These are phyloP conservation scores for Trametes villosa DNA, from an alignment of 768 basidiomycete genomes.

Conservation along the genomic window DNA sequence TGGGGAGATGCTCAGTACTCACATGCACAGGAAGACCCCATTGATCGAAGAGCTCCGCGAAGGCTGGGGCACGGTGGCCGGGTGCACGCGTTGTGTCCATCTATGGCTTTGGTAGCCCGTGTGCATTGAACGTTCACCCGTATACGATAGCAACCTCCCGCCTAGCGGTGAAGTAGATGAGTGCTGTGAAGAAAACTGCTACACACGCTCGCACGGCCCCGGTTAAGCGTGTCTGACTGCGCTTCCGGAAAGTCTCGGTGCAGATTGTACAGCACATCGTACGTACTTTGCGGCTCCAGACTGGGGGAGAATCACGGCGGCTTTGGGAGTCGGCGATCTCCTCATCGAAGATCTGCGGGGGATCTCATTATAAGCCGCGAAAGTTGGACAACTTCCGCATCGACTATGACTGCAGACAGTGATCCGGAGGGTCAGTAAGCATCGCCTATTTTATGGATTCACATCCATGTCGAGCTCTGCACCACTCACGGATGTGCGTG, in stretches of 20 bases:
- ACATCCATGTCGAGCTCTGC: too few species aligned
- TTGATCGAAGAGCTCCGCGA: constrained; percentile 2
- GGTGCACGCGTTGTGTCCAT: background rate
- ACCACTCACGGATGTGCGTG: too few species aligned
- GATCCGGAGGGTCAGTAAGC: background rate
- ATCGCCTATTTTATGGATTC: too few species aligned
- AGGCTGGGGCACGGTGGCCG: too few species aligned
- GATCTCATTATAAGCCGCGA: too few species aligned
- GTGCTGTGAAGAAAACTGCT: too few species aligned
- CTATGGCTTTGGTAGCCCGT: background rate
- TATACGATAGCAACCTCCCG: background rate
- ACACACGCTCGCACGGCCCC: background rate
- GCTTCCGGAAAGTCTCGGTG: too few species aligned
- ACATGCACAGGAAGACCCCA: constrained; percentile 2
- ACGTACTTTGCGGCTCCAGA: background rate
- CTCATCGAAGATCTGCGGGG: background rate
- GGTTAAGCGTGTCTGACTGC: background rate
- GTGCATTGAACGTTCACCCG: background rate
- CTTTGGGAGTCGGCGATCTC: background rate
- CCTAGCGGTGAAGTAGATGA: background rate
- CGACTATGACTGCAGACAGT: background rate
- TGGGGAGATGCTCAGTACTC: background rate
- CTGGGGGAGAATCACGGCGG: background rate
- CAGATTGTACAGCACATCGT: background rate
- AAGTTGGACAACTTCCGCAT: background rate